Base-by-base conservation (phyloP, 2,329 filamentous ascomycete species). In the Diaporthe velutina region DNA sequence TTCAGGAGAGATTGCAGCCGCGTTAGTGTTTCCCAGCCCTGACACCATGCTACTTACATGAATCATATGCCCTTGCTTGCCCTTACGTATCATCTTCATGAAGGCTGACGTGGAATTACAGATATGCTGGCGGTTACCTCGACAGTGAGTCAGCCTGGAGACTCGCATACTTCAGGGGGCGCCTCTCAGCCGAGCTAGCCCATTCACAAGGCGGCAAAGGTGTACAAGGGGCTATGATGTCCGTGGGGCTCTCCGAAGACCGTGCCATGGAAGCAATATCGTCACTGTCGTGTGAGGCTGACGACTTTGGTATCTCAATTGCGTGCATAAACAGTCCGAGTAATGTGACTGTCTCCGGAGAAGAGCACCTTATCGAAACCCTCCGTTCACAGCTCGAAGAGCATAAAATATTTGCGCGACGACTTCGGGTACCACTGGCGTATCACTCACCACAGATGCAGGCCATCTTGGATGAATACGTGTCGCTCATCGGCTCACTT, bases 261-360 rank as follows among this genome's bases (percentile, higher is more conserved):
- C 8, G 15, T 38, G 28, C 30, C 12, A 12, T 1, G 17, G 22
- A 28, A 38, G 42, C 10, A 8, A 8, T 68, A 4, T 4, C 33
- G 28, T 25, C 45, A 13, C 33, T 6, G 1, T 35, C 45, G n/a
- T 25, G 40, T 12, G 6, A 66, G 5, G 22, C 42, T 45, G 28
- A 3, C 4, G 17, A 8, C 6, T 68, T 52, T 13, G 45, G 50
- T 5, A 54, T 58, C 6, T n/a, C 67, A n/a, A 22, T 71, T 10
- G 67, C 67, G 25, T 71, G 67, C 19, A 45, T 45, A 19, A 71
- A 71, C 25, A 71, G 67, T 17, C 67, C 67, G 5, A 19, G 22
- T 12, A 71, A 58, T n/a, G 52, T 71, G 1, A 71, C 67, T 15
- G 35, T 71, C 1, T 42, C 67, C 13, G 67, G 67, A 4, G 52